Base-by-base conservation (phyloP, 495 filamentous ascomycete species). In the Zalerion maritima region DNA sequence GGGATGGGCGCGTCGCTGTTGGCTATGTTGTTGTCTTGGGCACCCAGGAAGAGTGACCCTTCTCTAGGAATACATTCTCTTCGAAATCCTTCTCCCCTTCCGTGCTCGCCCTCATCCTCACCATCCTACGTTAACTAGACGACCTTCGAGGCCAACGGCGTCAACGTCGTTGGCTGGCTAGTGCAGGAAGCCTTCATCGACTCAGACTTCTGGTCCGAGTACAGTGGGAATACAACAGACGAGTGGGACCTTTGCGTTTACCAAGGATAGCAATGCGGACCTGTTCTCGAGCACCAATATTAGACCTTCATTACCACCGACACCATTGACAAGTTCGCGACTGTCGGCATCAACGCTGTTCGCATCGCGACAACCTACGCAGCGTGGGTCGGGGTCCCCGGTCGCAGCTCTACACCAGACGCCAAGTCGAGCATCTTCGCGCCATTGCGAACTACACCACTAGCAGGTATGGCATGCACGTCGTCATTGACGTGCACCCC, bases 381-480 rank as follows among this genome's bases (percentile, higher is more conserved):
- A 2, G 28, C 26, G n/a, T 37, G 28, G 34, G 17, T 37, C 24
- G 21, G 32, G n/a, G 24, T 28, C 6, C 26, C 32, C 16, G 32
- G 26, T 6, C 15, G 4, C 24, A 35, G 19, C 19, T 35, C 26
- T 35, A 35, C 14, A 5, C 4, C 13, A 27, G 32, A 18, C 28
- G 29, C 17, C 32, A 35, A 13, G 15, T 20, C n/a, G 16, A 18
- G 8, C 24, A 17, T 18, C 25, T 37, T 23, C 18, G 28, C 10
- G 2, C 5, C 3, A 25, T 25, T 2, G 23, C 23, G 14, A 25
- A n/a, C 14, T 36, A 36, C 20, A 28, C 33, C 6, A 36, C 31
- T 23, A 24, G 11, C 11, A 36, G 31, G 16, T 29, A 36, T 14
- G 20, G 20, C 18, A 36, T 36, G 33, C 33, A 36, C 14, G 20